phyloP scores from a whole-genome alignment of 202 grass and related monocot species.

The Zoysia matrella region DNA sequence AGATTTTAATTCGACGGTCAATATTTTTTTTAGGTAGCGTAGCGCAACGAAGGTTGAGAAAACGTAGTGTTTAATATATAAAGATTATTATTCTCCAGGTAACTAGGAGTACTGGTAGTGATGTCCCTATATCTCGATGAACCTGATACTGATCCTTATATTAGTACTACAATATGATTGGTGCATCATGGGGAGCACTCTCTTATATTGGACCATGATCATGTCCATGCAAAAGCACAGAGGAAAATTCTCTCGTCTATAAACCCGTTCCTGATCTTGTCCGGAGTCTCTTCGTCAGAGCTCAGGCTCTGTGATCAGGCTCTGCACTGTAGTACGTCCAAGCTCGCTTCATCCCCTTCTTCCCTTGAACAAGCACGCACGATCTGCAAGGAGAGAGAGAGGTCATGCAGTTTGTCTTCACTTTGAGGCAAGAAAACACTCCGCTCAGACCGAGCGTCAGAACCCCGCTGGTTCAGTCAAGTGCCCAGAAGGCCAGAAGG shows the following conservation, averaged over 20 bases:
- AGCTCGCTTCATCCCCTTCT: background rate
- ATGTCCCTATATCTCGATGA: background rate
- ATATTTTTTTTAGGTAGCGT: too few species aligned
- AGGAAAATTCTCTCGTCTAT: background rate
- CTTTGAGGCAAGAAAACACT: constrained; percentile 41
- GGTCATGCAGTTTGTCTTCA: constrained; percentile 17
- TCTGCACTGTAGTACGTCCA: too few species aligned
- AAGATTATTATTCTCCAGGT: background rate
- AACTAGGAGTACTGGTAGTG: background rate
- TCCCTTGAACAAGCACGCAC: constrained; percentile 30
- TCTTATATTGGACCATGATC: background rate
- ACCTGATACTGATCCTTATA: background rate
- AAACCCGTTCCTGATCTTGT: constrained; percentile 32
- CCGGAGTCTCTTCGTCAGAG: background rate
- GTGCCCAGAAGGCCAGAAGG: background rate
- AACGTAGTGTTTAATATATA: too few species aligned
- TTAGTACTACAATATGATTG: constrained; percentile 15
- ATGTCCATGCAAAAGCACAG: background rate
- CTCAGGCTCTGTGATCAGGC: background rate
- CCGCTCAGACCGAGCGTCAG: constrained; percentile 4
- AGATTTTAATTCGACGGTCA: too few species aligned
- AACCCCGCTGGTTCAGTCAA: constrained; percentile 43
- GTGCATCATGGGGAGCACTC: background rate
- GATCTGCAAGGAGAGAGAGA: background rate
- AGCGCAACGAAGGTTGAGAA: too few species aligned